phyloP scores from a whole-genome alignment of 495 filamentous ascomycete genomes.

The Xylaria longipes region DNA sequence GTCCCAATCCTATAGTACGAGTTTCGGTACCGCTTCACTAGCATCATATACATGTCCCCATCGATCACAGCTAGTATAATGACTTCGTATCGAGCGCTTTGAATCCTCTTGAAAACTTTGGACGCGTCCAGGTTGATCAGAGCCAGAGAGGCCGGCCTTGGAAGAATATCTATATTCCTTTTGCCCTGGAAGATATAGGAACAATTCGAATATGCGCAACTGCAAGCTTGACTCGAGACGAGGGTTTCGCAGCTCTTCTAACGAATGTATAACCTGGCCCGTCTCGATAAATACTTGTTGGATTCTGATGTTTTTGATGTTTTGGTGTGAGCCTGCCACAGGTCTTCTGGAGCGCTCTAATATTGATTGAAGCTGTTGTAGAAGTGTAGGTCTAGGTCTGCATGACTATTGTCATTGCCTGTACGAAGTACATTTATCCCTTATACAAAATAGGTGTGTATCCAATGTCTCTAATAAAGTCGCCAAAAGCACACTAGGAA shows the following conservation, averaged over 20 bases:
- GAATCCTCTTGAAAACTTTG: slow-evolving; percentile 12
- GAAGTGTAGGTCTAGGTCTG: too few relatives aligned
- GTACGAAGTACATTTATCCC: too few relatives aligned
- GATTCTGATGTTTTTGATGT: too few relatives aligned
- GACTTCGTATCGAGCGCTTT: slow-evolving; percentile 13
- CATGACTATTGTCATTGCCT: too few relatives aligned
- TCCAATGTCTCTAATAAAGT: too few relatives aligned
- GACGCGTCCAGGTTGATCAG: slow-evolving; percentile 9
- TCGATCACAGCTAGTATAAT: slow-evolving; percentile 10
- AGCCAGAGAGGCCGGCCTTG: background rate
- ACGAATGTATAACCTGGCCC: background rate
- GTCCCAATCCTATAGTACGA: slow-evolving; percentile 17
- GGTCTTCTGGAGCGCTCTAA: too few relatives aligned
- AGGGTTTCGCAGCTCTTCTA: background rate
- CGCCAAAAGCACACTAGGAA: too few relatives aligned
- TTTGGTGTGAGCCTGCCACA: too few relatives aligned
- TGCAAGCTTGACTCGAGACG: background rate
- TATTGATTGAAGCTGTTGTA: too few relatives aligned
- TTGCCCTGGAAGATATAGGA: background rate
- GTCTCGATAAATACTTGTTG: background rate
- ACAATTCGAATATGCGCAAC: background rate
- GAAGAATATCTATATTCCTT: background rate
- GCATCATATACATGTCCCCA: slow-evolving; percentile 15
- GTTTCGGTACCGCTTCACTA: slow-evolving; percentile 7
- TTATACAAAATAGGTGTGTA: too few relatives aligned